Evolutionary conservation across 73 alveolate genomes (phyloP).

Genomic region (Diophrys sp.): DNA sequence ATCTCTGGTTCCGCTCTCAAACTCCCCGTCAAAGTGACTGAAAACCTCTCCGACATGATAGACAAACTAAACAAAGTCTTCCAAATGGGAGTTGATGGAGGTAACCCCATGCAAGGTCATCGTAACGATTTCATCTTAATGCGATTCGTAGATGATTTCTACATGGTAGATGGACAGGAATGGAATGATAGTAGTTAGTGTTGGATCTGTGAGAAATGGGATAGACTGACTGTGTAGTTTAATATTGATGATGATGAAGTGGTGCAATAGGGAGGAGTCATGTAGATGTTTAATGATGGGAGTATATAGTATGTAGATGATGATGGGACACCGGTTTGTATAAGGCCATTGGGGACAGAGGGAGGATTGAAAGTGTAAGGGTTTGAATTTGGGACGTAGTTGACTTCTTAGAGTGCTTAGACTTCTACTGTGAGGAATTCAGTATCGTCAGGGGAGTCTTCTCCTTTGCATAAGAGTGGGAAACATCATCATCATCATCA

Average conservation of each 20-base stretch:
- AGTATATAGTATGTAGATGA: not conserved
- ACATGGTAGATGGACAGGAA: slow-evolving; percentile 15
- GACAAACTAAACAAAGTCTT: slow-evolving; percentile 3
- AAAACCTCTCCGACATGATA: not conserved
- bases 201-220: slow-evolving; percentile 74
- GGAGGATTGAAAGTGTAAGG: no score
- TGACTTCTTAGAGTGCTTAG: no score
- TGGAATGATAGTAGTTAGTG: slow-evolving; percentile 55
- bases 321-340: not conserved
- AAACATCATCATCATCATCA: no score
- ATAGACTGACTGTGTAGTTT: slow-evolving; percentile 21
- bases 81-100: slow-evolving; percentile 23
- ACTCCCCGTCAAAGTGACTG: not conserved
- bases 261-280: not conserved
- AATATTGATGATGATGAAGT: slow-evolving; percentile 10
- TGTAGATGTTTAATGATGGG: not conserved
- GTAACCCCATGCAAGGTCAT: slow-evolving; percentile 50
- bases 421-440: no score
- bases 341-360: not conserved
- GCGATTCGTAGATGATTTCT: slow-evolving; percentile 35
- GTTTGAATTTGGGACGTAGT: no score
- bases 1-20: not conserved
- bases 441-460: no score
- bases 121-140: slow-evolving; percentile 41
- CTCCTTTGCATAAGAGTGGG: no score